Evolutionary conservation across 352 stramenopile genomes (phyloP).

Genomic region (Globisporangium uncinulatum): DNA sequence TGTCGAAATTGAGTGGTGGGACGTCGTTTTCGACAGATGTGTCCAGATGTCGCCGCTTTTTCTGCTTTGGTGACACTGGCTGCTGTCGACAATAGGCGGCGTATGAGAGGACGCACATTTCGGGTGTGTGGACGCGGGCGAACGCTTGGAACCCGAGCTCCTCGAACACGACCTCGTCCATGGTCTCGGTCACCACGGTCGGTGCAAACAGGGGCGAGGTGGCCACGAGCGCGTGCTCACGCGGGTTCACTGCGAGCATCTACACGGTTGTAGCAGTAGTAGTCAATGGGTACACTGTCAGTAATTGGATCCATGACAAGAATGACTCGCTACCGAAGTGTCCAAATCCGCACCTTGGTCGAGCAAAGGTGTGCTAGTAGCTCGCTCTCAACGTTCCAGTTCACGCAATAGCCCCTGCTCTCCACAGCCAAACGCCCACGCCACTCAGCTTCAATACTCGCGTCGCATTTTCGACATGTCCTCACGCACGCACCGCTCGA

Average conservation of each 20-base stretch:
- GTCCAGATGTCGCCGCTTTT: constrained; percentile 20
- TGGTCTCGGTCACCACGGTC: constrained; percentile 48
- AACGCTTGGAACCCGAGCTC: constrained; percentile 58
- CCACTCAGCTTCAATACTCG: background rate
- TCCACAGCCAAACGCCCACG: background rate
- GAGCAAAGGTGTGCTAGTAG: constrained; percentile 55
- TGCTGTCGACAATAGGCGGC: constrained; percentile 24
- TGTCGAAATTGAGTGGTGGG: constrained; percentile 25
- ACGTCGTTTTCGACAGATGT: background rate
- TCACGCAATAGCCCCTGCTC: constrained; percentile 69
- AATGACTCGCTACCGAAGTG: no score
- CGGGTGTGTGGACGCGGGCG: constrained; percentile 38
- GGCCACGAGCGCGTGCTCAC: constrained; percentile 44
- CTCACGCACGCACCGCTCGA: constrained; percentile 34
- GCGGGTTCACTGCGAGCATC: constrained; percentile 41
- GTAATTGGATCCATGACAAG: no score
- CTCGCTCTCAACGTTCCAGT: constrained; percentile 74
- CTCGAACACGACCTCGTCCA: constrained; percentile 82
- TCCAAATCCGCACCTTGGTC: constrained; percentile 16
- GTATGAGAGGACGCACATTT: constrained; percentile 67
- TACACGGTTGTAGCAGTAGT: constrained; percentile 4
- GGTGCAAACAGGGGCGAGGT: constrained; percentile 60
- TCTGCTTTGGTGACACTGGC: background rate
- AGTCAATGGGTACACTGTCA: no score
- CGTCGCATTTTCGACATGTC: background rate